These are phyloP conservation scores for Dothiorella sarmentorum DNA, from an alignment of 2,329 filamentous ascomycete species.

Conservation along the genomic window DNA sequence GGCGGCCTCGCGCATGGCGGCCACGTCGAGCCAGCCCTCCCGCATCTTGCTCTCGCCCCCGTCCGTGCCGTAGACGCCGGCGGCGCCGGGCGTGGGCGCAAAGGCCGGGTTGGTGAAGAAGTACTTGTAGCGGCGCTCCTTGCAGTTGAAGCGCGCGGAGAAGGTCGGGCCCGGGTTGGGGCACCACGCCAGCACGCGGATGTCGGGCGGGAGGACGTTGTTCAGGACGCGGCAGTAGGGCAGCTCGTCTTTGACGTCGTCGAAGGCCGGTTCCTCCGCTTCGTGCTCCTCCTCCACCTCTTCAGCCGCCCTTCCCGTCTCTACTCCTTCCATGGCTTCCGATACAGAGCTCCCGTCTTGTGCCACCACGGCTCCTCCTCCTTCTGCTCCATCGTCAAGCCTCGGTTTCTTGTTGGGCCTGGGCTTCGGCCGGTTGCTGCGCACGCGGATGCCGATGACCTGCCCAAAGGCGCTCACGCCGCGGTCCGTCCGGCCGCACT, in stretches of 20 bases:
- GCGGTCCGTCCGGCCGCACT: constrained; percentile 88
- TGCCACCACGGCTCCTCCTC: not conserved
- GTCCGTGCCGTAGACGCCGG: constrained; percentile 47
- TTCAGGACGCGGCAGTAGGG: constrained; percentile 82
- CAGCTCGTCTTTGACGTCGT: constrained; percentile 76
- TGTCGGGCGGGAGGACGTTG: constrained; percentile 81
- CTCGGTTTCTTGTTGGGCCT: constrained; percentile 20
- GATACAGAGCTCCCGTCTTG: not conserved
- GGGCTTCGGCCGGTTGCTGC: constrained; percentile 68
- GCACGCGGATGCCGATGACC: constrained; percentile 77
- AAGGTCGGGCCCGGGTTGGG: constrained; percentile 75
- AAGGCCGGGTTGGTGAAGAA: constrained; percentile 97
- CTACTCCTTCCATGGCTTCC: constrained; percentile 20
- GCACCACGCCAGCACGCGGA: constrained; percentile 90
- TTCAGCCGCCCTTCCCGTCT: not conserved
- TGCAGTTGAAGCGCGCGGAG: constrained; percentile 88
- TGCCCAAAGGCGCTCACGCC: constrained; percentile 97
- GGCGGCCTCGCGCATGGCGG: constrained; percentile 79
- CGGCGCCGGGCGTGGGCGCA: constrained; percentile 58
- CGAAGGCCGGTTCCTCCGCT: constrained; percentile 46
- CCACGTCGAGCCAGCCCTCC: constrained; percentile 78
- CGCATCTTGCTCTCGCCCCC: constrained; percentile 27
- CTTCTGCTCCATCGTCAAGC: constrained; percentile 16
- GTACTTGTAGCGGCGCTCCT: constrained; percentile 88
- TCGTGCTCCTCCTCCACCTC: constrained; percentile 26